Evolutionary conservation across 257 asterid genomes (phyloP).

Genomic region (Solanum rostratum): DNA sequence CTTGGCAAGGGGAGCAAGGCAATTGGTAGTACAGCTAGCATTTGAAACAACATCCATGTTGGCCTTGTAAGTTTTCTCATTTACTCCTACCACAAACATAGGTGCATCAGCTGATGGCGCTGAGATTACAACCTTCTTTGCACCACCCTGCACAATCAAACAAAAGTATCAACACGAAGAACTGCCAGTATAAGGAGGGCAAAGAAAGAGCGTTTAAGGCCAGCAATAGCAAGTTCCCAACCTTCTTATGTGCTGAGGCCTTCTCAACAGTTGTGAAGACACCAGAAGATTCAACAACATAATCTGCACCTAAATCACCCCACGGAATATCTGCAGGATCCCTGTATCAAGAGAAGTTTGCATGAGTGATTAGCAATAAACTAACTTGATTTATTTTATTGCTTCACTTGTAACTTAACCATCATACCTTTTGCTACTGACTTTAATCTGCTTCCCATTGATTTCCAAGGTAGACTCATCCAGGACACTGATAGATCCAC

Average conservation of each 20-base stretch:
- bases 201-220: background rate
- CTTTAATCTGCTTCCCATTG: slow-evolving; percentile 75
- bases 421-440: slow-evolving; percentile 63
- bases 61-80: slow-evolving; percentile 68
- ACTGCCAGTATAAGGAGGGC: background rate
- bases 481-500: slow-evolving; percentile 56
- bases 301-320: slow-evolving; percentile 92
- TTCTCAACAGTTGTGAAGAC: slow-evolving; percentile 74
- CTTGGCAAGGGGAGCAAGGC: slow-evolving; percentile 99
- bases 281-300: slow-evolving; percentile 92
- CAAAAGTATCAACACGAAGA: background rate
- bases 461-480: slow-evolving; percentile 87
- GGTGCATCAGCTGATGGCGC: slow-evolving; percentile 99
- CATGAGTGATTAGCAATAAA: slow-evolving; percentile 7
- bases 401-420: background rate
- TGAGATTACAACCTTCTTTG: slow-evolving; percentile 87
- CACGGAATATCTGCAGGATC: slow-evolving; percentile 93
- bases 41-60: slow-evolving; percentile 97
- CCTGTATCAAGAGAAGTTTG: slow-evolving; percentile 27
- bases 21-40: slow-evolving; percentile 98
- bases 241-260: slow-evolving; percentile 90
- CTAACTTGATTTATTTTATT: background rate
- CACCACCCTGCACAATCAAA: slow-evolving; percentile 73
- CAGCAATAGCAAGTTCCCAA: slow-evolving; percentile 6
- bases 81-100: slow-evolving; percentile 98